A percentile compares a stretch with the other conserved stretches of the same genome.
These are phyloP conservation scores for Thermochaetoides thermophila DNA, from an alignment of 495 filamentous ascomycete species.

Conservation along the genomic window DNA sequence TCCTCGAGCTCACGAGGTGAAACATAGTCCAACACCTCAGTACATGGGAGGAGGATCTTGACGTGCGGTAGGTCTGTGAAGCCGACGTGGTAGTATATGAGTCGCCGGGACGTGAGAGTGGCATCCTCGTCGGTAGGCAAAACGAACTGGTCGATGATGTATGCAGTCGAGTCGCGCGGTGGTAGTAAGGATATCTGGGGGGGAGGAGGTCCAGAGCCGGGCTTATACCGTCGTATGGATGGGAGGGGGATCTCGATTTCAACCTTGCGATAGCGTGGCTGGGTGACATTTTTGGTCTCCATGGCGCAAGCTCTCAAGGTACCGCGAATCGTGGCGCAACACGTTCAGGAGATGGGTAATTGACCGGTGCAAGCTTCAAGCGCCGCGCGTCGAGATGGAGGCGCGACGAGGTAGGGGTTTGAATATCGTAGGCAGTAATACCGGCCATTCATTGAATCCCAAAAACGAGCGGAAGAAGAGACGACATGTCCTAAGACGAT, in stretches of 20 bases:
- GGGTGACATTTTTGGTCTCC: conserved; percentile 1
- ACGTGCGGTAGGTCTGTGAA: conserved; percentile 29
- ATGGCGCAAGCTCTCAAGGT: conserved; percentile 1
- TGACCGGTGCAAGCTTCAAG: too few relatives aligned
- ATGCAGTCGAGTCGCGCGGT: conserved; percentile 27
- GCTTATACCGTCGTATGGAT: conserved; percentile 20
- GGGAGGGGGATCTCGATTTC: conserved; percentile 23
- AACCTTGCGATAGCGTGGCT: conserved; percentile 4
- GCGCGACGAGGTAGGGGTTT: too few relatives aligned
- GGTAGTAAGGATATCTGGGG: conserved; percentile 22
- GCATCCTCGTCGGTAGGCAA: conserved; percentile 16
- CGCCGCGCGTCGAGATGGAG: conserved; percentile 2
- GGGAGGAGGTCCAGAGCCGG: conserved; percentile 24
- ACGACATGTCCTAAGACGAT: too few relatives aligned
- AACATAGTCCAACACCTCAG: conserved; percentile 29
- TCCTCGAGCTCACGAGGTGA: conserved; percentile 30
- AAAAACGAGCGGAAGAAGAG: too few relatives aligned
- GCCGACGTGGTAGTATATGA: conserved; percentile 28
- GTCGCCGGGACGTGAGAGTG: conserved; percentile 13
- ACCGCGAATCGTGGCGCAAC: neutral
- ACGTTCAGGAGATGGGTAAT: too few relatives aligned
- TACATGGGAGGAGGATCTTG: conserved; percentile 21
- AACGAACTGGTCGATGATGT: conserved; percentile 31
- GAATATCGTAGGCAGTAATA: too few relatives aligned
- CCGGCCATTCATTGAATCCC: too few relatives aligned